Base-by-base conservation (phyloP, 768 basidiomycete species). In the Sarcomyxa edulis region DNA sequence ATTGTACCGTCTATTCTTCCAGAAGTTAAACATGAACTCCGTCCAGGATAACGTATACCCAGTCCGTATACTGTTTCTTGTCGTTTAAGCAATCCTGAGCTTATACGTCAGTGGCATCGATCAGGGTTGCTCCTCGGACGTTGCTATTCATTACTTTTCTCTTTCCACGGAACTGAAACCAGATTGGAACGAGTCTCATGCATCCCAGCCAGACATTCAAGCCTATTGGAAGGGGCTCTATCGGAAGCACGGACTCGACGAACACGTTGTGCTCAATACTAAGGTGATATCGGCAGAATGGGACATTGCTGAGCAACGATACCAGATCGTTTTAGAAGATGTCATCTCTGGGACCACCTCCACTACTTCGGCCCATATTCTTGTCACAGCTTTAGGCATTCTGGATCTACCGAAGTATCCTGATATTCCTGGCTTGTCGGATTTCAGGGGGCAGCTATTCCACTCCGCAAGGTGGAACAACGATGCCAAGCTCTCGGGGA, bases 401-500 rank as follows among this genome's bases (percentile, higher is more conserved):
- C 59, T 80, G 4, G 68, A 74, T 30, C 51, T 61, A 12, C 74
- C 72, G 10, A 62, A 50, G 4, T 59, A 48, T 40, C 58, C 68
- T 5, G 46, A 50, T 32, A 51, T 68, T 50, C 39, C 60, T 47
- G 46, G 63, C 40, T 5, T 69, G 1, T 56, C 57, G 7, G 42
- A 40, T 3, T 80, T 79, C 54, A 57, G 66, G 35, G 78, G 80
- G 1, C 33, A 50, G 5, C 52, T 64, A 28, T 81, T 76, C 42
- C 79, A 81, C 51, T 72, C 75, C 5, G 70, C 73, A 7, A 45
- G 59, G 12, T 82, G 78, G 76, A 49, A 66, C 20, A 37, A 54
- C 1, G 55, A 56, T 7, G 57, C 66, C 4, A 56, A 66, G 8
- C 54, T 80, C 16, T 49, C 49, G 6, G 62, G 61, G 6, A 77